Conservation (phyloP, 139 green algal genomes). For the Chlorella sorokiniana region DNA sequence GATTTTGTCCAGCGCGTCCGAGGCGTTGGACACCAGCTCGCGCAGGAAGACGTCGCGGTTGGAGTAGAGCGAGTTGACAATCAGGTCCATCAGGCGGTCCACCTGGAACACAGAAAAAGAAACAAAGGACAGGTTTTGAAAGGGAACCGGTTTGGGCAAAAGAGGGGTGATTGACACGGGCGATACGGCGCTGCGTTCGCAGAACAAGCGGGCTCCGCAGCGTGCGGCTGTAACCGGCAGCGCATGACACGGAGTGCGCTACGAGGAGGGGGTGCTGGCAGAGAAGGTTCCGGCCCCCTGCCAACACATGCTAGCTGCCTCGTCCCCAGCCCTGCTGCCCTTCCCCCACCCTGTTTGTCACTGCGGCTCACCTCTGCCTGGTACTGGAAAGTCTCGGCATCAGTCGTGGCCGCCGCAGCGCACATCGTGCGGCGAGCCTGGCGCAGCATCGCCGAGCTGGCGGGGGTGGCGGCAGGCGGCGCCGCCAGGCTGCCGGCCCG, state of each 20-base stretch:
- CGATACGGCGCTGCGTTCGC: too few relatives aligned
- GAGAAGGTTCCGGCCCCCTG: not conserved
- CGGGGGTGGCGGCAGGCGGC: not conserved
- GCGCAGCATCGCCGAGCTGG: not conserved
- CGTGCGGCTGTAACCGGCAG: not conserved
- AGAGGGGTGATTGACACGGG: not conserved
- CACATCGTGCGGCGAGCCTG: constrained; percentile 6
- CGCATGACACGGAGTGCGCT: not conserved
- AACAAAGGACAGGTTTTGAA: not conserved
- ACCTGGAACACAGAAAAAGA: constrained; percentile 63
- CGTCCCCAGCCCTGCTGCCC: not conserved
- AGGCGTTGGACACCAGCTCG: constrained; percentile 93
- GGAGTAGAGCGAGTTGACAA: constrained; percentile 98
- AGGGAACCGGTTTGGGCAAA: not conserved
- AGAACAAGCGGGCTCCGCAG: not conserved
- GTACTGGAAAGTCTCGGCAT: constrained; percentile 56
- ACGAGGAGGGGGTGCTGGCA: not conserved
- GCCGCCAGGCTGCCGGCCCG: not conserved
- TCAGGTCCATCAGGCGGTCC: constrained; percentile 98
- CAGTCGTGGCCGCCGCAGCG: constrained; percentile 6
- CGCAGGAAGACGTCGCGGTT: constrained; percentile 93
- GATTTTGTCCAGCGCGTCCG: constrained; percentile 96
- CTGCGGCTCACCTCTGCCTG: constrained; percentile 51
- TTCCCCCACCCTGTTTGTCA: not conserved
- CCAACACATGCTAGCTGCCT: not conserved